Base-by-base conservation (phyloP, 257 asterid genomes). In the Salvia rosmarinus region DNA sequence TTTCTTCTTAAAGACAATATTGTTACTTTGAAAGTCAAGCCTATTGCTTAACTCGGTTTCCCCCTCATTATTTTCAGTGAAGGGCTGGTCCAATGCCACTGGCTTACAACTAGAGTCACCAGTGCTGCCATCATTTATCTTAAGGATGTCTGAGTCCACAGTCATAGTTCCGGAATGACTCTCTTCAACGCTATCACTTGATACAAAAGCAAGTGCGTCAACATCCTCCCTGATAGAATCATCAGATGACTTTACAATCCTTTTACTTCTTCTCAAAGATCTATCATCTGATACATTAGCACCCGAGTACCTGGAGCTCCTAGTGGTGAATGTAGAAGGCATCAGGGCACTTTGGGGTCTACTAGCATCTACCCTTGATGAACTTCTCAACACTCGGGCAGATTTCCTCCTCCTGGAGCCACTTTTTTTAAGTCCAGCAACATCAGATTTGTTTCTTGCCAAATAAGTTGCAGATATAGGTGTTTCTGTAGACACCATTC, bases 111-210 rank as follows among this genome's bases (percentile, higher is more conserved):
- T 86, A 23, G 87, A 85, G 56, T 87, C 92, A 20, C 80, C 79
- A 51, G 87, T 80, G 83, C 86, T 81, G 74, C 87, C 88, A 42
- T 85, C 89, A 72, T n/a, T n/a, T n/a, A n/a, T n/a, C n/a, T n/a
- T n/a, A n/a, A 42, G 82, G 14, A 83, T 77, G 59, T 86, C 96
- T 74, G 96, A 87, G 75, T 89, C 93, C 6, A 76, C 83, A 5
- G 91, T 79, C 75, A 82, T 80, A 52, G 80, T 80, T 82, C 79
- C 96, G 14, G 96, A 84, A 78, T 81, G 86, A 81, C 85, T 85
- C 73, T 83, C 92, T 57, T 84, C 98, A 58, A 71, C 64, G 64
- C 89, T 82, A 66, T 79, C 81, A 82, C 87, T 88, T 44, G 89
- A 85, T 79, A 70, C 80, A 77, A 73, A 78, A 73, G 82, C 86